Evolutionary conservation across 2,329 filamentous ascomycete species (phyloP).

Genomic region (Stagonosporopsis cucurbitacearum): DNA sequence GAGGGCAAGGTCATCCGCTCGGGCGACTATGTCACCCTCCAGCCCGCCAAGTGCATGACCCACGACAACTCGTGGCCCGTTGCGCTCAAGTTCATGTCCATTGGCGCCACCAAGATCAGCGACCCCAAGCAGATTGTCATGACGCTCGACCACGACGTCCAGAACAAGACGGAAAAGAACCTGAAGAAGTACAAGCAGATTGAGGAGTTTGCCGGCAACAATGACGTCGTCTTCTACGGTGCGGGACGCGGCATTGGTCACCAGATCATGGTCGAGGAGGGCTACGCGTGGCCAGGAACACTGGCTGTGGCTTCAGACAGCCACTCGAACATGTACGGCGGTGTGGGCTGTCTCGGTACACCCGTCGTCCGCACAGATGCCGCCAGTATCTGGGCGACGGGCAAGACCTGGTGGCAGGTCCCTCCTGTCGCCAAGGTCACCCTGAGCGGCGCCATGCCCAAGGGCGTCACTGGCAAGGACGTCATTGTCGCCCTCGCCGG

Average conservation of each 20-base stretch:
- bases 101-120: slow-evolving; percentile 76
- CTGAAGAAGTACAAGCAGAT: slow-evolving; percentile 84
- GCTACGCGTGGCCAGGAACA: slow-evolving; percentile 84
- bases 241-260: slow-evolving; percentile 85
- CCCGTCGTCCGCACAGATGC: slow-evolving; percentile 88
- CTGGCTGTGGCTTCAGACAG: slow-evolving; percentile 79
- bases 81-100: slow-evolving; percentile 79
- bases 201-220: slow-evolving; percentile 77
- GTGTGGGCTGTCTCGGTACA: slow-evolving; percentile 76
- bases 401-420: slow-evolving; percentile 85
- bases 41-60: slow-evolving; percentile 78
- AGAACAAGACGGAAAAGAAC: slow-evolving; percentile 80
- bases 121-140: slow-evolving; percentile 78
- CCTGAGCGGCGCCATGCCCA: slow-evolving; percentile 75
- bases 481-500: slow-evolving; percentile 89
- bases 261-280: slow-evolving; percentile 89
- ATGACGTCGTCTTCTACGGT: slow-evolving; percentile 79
- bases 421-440: slow-evolving; percentile 83
- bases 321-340: slow-evolving; percentile 86
- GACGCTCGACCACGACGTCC: slow-evolving; percentile 86
- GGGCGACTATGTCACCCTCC: slow-evolving; percentile 84
- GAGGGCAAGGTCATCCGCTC: slow-evolving; percentile 75
- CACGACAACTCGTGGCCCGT: slow-evolving; percentile 86
- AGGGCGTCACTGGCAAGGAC: slow-evolving; percentile 89
- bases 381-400: slow-evolving; percentile 83